These are phyloP conservation scores for Chenopodium berlandieri DNA, from an alignment of 148 eudicot genomes.

Conservation along the genomic window DNA sequence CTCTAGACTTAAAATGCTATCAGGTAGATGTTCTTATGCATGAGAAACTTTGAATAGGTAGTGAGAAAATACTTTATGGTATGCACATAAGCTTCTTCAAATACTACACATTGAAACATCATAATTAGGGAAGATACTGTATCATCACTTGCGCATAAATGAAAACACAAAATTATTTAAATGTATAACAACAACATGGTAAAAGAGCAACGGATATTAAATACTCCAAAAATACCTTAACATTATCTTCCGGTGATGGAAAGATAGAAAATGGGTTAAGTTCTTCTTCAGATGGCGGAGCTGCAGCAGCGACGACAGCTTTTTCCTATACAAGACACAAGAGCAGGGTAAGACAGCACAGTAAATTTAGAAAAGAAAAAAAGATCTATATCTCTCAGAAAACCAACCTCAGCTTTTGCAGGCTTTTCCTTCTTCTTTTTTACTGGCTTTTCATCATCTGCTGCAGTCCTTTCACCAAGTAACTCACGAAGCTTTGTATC, in stretches of 20 bases:
- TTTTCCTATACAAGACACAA: constrained; percentile 45
- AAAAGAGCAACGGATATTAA: not conserved
- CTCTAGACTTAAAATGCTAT: not conserved
- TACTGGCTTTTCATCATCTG: constrained; percentile 87
- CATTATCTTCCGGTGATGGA: constrained; percentile 85
- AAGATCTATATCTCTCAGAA: not conserved
- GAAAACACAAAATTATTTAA: not conserved
- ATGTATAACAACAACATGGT: not conserved
- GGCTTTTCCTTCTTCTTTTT: constrained; percentile 98
- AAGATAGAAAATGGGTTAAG: constrained; percentile 79
- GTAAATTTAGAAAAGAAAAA: not conserved
- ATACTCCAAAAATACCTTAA: constrained; percentile 46
- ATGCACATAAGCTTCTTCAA: not conserved
- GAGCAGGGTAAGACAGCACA: constrained; percentile 16
- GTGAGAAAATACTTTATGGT: not conserved
- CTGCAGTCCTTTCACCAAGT: constrained; percentile 88
- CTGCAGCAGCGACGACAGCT: constrained; percentile 28
- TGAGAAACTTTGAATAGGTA: not conserved
- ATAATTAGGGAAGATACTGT: not conserved
- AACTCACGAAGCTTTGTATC: constrained; percentile 61
- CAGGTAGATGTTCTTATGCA: not conserved
- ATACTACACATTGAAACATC: not conserved
- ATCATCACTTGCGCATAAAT: not conserved
- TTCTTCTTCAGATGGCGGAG: constrained; percentile 84
- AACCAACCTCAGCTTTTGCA: constrained; percentile 66